Conservation (phyloP, 306 rosid genomes). For the Clitoria ternatea region DNA sequence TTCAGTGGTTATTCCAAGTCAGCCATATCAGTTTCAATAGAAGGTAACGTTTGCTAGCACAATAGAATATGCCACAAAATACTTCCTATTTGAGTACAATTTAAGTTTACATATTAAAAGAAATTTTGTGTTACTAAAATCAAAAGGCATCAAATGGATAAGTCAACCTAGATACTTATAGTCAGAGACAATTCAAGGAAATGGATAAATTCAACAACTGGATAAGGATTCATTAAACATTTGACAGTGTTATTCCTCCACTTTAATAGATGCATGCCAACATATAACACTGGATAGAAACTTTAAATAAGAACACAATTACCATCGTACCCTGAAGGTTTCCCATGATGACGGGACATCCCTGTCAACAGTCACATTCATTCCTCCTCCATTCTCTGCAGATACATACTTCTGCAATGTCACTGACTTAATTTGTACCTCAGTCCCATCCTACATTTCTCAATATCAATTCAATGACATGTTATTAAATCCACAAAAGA, state of each 20-base stretch:
- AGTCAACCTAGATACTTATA: neutral
- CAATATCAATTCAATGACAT: constrained; percentile 16
- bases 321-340: constrained; percentile 66
- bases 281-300: neutral
- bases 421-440: constrained; percentile 78
- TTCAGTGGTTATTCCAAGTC: neutral
- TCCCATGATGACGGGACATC: constrained; percentile 88
- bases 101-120: constrained; percentile 2
- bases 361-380: constrained; percentile 61
- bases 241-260: neutral
- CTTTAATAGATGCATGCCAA: neutral
- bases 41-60: neutral
- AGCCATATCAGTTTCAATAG: neutral
- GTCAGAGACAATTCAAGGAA: neutral
- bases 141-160: neutral
- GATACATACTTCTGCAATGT: constrained; percentile 68
- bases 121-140: neutral
- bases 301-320: constrained; percentile 13
- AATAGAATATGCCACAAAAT: neutral
- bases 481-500: constrained; percentile 11
- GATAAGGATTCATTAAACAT: constrained; percentile 9
- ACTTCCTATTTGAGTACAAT: neutral
- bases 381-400: constrained; percentile 87
- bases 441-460: constrained; percentile 68
- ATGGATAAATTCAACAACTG: neutral